phyloP scores from a whole-genome alignment of 345 rosid genomes.

The Boechera divaricarpa region DNA sequence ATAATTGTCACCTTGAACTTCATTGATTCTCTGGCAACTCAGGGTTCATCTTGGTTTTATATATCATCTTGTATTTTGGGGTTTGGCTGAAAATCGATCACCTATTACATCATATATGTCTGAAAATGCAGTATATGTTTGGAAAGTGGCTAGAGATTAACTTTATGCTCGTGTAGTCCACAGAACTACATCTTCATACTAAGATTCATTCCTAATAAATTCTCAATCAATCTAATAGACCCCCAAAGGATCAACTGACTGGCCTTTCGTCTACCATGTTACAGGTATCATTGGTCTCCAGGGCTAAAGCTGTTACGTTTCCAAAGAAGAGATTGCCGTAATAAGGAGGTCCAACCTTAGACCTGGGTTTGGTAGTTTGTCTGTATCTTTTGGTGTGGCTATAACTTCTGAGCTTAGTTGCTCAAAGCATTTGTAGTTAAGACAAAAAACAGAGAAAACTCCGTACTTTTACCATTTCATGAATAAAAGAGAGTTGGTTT shows the following conservation, averaged over 20 bases:
- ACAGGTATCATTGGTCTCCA: slow-evolving; percentile 49
- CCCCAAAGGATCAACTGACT: slow-evolving; percentile 6
- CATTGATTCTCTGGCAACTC: slow-evolving; percentile 28
- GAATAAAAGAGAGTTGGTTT: slow-evolving; percentile 18
- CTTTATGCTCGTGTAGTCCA: neutral
- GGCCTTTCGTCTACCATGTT: slow-evolving; percentile 13
- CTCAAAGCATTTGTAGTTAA: slow-evolving; percentile 19
- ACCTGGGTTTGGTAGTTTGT: slow-evolving; percentile 30
- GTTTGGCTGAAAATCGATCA: neutral
- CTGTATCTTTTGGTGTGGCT: slow-evolving; percentile 16
- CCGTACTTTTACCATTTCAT: slow-evolving; percentile 6
- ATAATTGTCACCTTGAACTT: slow-evolving; percentile 7
- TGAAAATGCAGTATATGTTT: neutral
- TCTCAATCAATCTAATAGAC: neutral
- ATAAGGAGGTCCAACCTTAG: slow-evolving; percentile 34
- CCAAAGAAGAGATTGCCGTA: slow-evolving; percentile 21
- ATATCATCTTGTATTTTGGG: slow-evolving; percentile 12
- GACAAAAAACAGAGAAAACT: slow-evolving; percentile 12
- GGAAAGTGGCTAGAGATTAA: slow-evolving; percentile 17
- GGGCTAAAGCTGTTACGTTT: slow-evolving; percentile 35
- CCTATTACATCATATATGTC: neutral
- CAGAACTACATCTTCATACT: neutral
- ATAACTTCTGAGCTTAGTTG: slow-evolving; percentile 2
- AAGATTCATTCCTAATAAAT: slow-evolving; percentile 2
- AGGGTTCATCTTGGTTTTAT: slow-evolving; percentile 10